Evolutionary conservation across 768 basidiomycete species (phyloP).

Genomic region (Leucosporidium yakuticum): DNA sequence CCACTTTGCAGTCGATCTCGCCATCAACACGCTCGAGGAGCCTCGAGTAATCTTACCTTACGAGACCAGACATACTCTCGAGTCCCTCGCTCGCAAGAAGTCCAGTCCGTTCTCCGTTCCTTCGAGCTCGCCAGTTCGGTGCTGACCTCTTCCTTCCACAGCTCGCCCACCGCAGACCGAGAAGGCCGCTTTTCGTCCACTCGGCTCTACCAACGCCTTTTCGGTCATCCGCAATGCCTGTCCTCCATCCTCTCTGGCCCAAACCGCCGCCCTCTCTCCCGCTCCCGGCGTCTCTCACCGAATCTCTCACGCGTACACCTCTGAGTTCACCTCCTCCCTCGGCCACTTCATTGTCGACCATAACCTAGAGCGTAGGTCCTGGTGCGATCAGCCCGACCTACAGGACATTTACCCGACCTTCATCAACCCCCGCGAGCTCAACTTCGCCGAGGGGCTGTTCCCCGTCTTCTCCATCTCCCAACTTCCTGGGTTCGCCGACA

Average conservation of each 20-base stretch:
- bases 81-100: background rate
- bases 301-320: conserved; percentile 4
- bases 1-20: conserved; percentile 6
- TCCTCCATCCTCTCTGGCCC: background rate
- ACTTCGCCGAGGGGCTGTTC: conserved; percentile 2
- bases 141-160: background rate
- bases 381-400: conserved; percentile 25
- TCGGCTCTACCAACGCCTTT: background rate
- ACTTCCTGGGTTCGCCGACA: conserved; percentile 7
- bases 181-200: background rate
- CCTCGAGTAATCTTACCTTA: conserved; percentile 15
- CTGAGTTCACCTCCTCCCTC: conserved; percentile 6
- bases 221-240: conserved; percentile 4
- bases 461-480: conserved; percentile 15
- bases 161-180: background rate
- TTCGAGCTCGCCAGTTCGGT: background rate
- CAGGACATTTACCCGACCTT: conserved; percentile 12
- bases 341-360: conserved; percentile 5
- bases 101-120: background rate
- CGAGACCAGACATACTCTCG: background rate
- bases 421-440: conserved; percentile 6
- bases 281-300: background rate
- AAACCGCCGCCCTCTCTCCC: background rate
- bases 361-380: conserved; percentile 8
- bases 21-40: conserved; percentile 20